phyloP scores from a whole-genome alignment of 2,329 filamentous ascomycete species.

The Xylariaceae sp. region DNA sequence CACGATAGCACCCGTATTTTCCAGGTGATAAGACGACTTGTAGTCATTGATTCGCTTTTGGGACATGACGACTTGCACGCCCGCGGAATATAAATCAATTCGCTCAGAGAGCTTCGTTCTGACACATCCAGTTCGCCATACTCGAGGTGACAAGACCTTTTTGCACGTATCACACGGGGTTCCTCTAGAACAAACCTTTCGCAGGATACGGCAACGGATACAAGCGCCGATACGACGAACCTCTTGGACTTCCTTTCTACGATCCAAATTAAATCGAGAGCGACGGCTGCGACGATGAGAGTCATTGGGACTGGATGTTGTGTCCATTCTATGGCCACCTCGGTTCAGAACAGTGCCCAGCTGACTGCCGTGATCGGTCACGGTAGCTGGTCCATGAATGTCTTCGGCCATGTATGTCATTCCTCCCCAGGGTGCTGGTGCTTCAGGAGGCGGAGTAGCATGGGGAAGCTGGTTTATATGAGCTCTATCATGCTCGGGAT shows the following conservation, averaged over 20 bases:
- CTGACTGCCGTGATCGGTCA: conserved; percentile 30
- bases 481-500: conserved; percentile 22
- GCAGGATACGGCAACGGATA: conserved; percentile 59
- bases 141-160: conserved; percentile 56
- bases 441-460: conserved; percentile 13
- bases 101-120: conserved; percentile 57
- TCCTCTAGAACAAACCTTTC: conserved; percentile 62
- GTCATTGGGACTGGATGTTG: conserved; percentile 41
- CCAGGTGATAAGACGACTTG: conserved; percentile 46
- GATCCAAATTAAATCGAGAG: conserved; percentile 51
- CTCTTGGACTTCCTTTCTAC: conserved; percentile 61
- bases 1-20: conserved; percentile 46
- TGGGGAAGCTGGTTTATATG: conserved; percentile 6
- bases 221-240: conserved; percentile 61
- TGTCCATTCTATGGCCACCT: conserved; percentile 53
- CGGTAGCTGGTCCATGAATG: conserved; percentile 30
- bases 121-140: conserved; percentile 62
- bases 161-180: conserved; percentile 59
- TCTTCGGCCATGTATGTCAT: conserved; percentile 32
- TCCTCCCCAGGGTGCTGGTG: conserved; percentile 27
- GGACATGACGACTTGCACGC: conserved; percentile 57
- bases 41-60: conserved; percentile 54
- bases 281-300: conserved; percentile 47
- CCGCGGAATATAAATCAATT: conserved; percentile 58
- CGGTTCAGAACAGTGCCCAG: conserved; percentile 30